phyloP scores from a whole-genome alignment of 2,329 filamentous ascomycete genomes.

The Exophiala sideris region DNA sequence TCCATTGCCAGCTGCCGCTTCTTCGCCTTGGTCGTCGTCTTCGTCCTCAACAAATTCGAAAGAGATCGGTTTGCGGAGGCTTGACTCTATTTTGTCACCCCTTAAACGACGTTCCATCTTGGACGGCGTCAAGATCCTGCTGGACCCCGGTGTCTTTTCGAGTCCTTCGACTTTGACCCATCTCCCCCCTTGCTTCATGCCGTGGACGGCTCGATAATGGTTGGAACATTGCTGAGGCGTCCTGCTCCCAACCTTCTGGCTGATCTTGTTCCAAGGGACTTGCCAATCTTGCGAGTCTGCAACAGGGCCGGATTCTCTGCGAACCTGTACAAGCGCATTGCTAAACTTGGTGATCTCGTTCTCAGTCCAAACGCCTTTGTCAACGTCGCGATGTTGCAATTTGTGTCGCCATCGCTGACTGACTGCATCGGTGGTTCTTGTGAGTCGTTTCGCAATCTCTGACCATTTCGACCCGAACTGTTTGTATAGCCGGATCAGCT shows the following conservation, averaged over 20 bases:
- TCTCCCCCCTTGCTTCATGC: slow-evolving; percentile 13
- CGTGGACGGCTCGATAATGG: slow-evolving; percentile 26
- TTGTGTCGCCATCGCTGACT: slow-evolving; percentile 43
- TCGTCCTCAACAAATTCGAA: slow-evolving; percentile 18
- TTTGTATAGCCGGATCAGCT: slow-evolving; percentile 35
- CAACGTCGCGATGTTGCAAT: slow-evolving; percentile 38
- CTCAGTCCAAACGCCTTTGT: slow-evolving; percentile 37
- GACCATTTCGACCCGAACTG: slow-evolving; percentile 37
- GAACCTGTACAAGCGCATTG: slow-evolving; percentile 26
- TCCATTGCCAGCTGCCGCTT: neutral
- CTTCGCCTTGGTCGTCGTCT: slow-evolving; percentile 11
- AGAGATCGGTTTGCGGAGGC: slow-evolving; percentile 6
- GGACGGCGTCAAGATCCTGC: slow-evolving; percentile 17
- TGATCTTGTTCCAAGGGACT: slow-evolving; percentile 27
- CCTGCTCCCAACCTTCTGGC: slow-evolving; percentile 25
- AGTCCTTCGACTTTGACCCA: slow-evolving; percentile 16
- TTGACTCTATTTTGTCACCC: neutral
- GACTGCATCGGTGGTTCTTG: slow-evolving; percentile 41
- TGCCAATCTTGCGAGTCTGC: slow-evolving; percentile 33
- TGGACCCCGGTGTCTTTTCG: slow-evolving; percentile 16
- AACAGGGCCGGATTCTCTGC: slow-evolving; percentile 19
- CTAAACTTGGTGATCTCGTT: slow-evolving; percentile 34
- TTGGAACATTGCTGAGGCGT: slow-evolving; percentile 29
- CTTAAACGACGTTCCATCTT: slow-evolving; percentile 23
- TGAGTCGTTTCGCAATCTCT: slow-evolving; percentile 37